Evolutionary conservation across 306 rosid species (phyloP).

Genomic region (Astragalus membranaceus): DNA sequence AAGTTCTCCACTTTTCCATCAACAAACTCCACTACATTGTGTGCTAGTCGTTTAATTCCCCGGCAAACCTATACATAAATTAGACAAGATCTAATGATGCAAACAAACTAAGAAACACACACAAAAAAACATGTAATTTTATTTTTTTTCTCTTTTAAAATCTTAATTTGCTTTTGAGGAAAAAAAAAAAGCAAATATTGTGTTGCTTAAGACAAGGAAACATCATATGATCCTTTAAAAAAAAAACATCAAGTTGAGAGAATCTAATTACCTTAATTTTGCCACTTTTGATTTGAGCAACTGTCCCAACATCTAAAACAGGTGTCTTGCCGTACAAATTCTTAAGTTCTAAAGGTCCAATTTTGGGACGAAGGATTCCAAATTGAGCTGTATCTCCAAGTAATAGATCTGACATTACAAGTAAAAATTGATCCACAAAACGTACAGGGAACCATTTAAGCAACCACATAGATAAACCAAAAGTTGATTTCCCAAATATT

Average conservation of each 20-base stretch:
- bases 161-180: not conserved
- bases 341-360: slow-evolving; percentile 87
- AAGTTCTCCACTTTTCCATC: slow-evolving; percentile 65
- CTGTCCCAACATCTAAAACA: slow-evolving; percentile 89
- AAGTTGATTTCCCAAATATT: slow-evolving; percentile 90
- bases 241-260: not conserved
- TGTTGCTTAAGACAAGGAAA: slow-evolving; percentile 24
- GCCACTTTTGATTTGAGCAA: slow-evolving; percentile 65
- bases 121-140: not conserved
- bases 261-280: slow-evolving; percentile 55
- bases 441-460: slow-evolving; percentile 77
- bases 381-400: slow-evolving; percentile 80
- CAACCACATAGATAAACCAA: slow-evolving; percentile 85
- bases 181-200: not conserved
- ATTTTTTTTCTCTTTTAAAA: not conserved
- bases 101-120: not conserved
- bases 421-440: slow-evolving; percentile 75
- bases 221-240: not conserved
- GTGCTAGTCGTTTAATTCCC: slow-evolving; percentile 52
- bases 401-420: slow-evolving; percentile 58
- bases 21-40: slow-evolving; percentile 57
- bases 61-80: slow-evolving; percentile 49
- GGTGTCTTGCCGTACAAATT: slow-evolving; percentile 78
- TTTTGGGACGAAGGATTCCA: slow-evolving; percentile 71
- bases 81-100: slow-evolving; percentile 15